These are phyloP conservation scores for Ustilago hordei DNA, from an alignment of 1,284 basidiomycete genomes.

Conservation along the genomic window DNA sequence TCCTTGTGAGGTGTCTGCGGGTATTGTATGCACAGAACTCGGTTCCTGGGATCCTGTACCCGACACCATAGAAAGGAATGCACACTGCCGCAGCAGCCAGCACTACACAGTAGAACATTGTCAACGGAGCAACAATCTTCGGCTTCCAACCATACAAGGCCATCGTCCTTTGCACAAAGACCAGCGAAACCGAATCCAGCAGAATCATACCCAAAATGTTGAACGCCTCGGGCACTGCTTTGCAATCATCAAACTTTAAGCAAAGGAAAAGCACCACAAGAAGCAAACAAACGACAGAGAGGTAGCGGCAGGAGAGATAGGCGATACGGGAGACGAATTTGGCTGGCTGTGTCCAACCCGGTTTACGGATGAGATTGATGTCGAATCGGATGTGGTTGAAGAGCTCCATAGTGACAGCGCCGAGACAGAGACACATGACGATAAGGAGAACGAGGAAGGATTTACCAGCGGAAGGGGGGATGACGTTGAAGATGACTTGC, in stretches of 20 bases:
- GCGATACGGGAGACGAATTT: constrained; percentile 36
- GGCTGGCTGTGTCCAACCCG: constrained; percentile 38
- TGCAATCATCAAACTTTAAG: constrained; percentile 29
- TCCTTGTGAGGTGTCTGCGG: constrained; percentile 15
- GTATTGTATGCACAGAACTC: constrained; percentile 43
- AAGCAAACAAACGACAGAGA: constrained; percentile 17
- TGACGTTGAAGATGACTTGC: constrained; percentile 42
- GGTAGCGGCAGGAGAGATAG: constrained; percentile 38
- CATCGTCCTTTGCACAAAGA: constrained; percentile 49
- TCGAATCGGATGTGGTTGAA: constrained; percentile 45
- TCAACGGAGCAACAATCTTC: constrained; percentile 30
- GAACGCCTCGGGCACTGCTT: constrained; percentile 26
- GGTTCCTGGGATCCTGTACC: constrained; percentile 28
- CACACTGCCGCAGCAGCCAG: constrained; percentile 21
- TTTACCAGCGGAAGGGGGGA: constrained; percentile 23
- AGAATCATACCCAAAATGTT: constrained; percentile 31
- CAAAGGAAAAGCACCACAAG: constrained; percentile 27
- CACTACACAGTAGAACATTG: constrained; percentile 19
- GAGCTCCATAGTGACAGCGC: constrained; percentile 33
- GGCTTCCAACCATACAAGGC: constrained; percentile 39
- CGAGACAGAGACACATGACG: constrained; percentile 40
- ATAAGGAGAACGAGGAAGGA: constrained; percentile 32
- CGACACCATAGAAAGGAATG: constrained; percentile 38
- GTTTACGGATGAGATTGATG: constrained; percentile 34
- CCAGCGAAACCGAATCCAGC: constrained; percentile 28